Base-by-base conservation (phyloP, 83 land plant species). In the Isoetes engelmannii region DNA sequence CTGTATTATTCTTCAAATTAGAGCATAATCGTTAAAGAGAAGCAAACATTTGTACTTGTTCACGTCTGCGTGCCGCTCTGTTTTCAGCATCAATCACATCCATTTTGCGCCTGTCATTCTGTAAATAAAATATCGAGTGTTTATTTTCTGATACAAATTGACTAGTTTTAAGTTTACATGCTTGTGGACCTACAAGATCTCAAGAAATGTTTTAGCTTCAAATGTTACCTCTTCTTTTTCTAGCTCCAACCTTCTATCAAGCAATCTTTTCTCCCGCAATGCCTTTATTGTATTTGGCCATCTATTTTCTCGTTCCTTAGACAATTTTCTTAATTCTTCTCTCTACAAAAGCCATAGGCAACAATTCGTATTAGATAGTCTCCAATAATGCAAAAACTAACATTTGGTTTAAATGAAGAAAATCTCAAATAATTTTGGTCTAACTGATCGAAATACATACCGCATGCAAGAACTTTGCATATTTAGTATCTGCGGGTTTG, bases 281-380 rank as follows among this genome's bases (percentile, higher is more conserved):
- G 65, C 65, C 45, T 63, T 63, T 9, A 63, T 63, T 13, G 65
- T 63, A 63, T 63, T 63, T 13, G 65, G 65, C 65, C 65, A 63
- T 63, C 65, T 63, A n/a, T 63, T 17, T 37, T 44, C 65, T 63
- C 65, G 17, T 63, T 63, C 65, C 43, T 63, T 47, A 5, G 65
- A 63, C 44, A 63, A 63, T 13, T 44, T 47, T n/a, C 45, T 63
- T 17, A 63, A 37, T 13, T 21, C 7, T n/a, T 8, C 7, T 37
- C 45, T 63, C 65, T 63, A 37, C 65, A 44, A 6, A 21, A 58
- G 18, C 37, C 18, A 12, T 60, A 37, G 37, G 8, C 8, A 4
- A 28, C 37, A 28, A 28, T 28, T 28, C 37, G 37, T 28, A 28
- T 28, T 28, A 28, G 2, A 28, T 28, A 28, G 37, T 28, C 37